These are phyloP conservation scores for Fusarium tupiense DNA, from an alignment of 2,329 filamentous ascomycete species.

Conservation along the genomic window DNA sequence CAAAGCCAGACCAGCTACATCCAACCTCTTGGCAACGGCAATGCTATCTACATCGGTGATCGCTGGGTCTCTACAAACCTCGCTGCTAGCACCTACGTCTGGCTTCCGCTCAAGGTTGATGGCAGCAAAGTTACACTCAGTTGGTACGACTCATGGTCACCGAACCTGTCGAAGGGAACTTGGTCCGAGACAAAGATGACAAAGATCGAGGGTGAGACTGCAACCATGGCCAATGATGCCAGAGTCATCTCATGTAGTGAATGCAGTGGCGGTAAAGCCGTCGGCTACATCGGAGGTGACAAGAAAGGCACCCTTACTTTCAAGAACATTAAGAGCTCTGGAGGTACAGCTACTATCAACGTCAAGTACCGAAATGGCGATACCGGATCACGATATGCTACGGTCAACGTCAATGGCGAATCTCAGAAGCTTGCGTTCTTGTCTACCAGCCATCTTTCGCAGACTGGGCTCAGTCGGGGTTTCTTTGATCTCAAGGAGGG, in stretches of 20 bases:
- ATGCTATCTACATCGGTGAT: constrained; percentile 72
- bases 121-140: constrained; percentile 62
- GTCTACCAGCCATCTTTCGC: constrained; percentile 54
- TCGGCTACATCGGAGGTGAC: constrained; percentile 65
- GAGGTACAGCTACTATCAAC: constrained; percentile 60
- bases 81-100: constrained; percentile 69
- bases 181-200: constrained; percentile 57
- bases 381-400: constrained; percentile 59
- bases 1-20: constrained; percentile 69
- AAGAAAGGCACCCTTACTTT: constrained; percentile 59
- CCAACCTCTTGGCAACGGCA: constrained; percentile 53
- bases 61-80: constrained; percentile 71
- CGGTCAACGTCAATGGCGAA: constrained; percentile 65
- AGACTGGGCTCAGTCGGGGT: constrained; percentile 53
- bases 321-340: constrained; percentile 53
- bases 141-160: constrained; percentile 65
- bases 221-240: constrained; percentile 57
- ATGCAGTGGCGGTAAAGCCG: constrained; percentile 60
- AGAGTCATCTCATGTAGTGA: constrained; percentile 57
- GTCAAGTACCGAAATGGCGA: constrained; percentile 68
- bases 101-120: constrained; percentile 67
- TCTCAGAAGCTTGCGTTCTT: constrained; percentile 64
- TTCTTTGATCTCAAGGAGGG: constrained; percentile 62
- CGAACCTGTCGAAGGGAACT: constrained; percentile 54
- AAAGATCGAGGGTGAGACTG: constrained; percentile 63